A percentile compares a stretch with the other conserved stretches of the same genome.
These are phyloP conservation scores for Miscanthus sacchariflorus DNA, from an alignment of 202 grass and related monocot species.

Conservation along the genomic window DNA sequence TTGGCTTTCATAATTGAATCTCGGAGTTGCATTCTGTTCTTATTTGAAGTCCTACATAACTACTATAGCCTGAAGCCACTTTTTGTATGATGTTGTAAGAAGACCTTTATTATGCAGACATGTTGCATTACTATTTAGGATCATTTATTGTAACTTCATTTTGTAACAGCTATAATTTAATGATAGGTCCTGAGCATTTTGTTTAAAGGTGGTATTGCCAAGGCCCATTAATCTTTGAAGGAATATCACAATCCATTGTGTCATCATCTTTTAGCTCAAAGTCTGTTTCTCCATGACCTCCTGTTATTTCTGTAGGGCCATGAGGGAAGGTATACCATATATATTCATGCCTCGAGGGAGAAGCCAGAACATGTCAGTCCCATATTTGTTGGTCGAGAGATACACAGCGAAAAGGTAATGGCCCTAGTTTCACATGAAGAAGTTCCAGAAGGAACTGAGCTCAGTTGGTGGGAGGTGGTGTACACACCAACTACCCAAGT, in stretches of 20 bases:
- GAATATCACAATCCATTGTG: not conserved
- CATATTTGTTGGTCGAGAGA: slow-evolving; percentile 63
- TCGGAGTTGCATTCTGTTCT: no score
- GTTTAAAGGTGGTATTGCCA: not conserved
- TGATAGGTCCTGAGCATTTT: not conserved
- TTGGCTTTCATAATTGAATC: slow-evolving; percentile 7
- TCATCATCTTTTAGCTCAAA: slow-evolving; percentile 8
- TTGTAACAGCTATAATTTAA: not conserved
- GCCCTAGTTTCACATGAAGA: not conserved
- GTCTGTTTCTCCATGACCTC: slow-evolving; percentile 16
- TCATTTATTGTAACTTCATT: not conserved
- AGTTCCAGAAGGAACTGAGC: not conserved
- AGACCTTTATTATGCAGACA: not conserved
- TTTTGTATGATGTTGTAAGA: not conserved
- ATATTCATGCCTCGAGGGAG: slow-evolving; percentile 75
- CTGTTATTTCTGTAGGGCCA: slow-evolving; percentile 57
- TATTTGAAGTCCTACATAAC: not conserved
- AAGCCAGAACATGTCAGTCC: slow-evolving; percentile 69
- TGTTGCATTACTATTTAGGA: not conserved
- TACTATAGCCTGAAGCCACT: not conserved
- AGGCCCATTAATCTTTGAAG: not conserved
- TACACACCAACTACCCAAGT: not conserved
- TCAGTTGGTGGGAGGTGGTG: not conserved
- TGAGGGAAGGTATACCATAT: slow-evolving; percentile 64
- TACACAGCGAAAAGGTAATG: slow-evolving; percentile 72